These are phyloP conservation scores for Fistulinella prunicolor DNA, from an alignment of 768 basidiomycete genomes.

Conservation along the genomic window DNA sequence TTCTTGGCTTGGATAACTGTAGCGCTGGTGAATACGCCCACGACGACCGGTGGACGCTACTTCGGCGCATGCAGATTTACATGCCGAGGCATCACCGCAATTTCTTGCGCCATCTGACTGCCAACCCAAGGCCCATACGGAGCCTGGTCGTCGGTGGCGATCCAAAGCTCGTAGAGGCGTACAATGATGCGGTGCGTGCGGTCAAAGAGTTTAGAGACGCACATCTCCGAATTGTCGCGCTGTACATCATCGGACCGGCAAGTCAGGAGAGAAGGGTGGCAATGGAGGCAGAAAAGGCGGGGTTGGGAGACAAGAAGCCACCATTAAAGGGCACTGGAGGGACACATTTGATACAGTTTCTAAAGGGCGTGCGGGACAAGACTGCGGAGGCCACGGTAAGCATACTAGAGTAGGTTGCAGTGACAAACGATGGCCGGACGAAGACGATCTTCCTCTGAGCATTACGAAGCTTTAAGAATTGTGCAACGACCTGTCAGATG, in stretches of 20 bases:
- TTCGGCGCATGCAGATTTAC: constrained; percentile 73
- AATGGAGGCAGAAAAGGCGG: constrained; percentile 5
- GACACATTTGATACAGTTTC: constrained; percentile 70
- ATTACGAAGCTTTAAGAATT: too few species aligned
- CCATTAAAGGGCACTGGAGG: constrained; percentile 74
- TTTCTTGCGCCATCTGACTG: constrained; percentile 67
- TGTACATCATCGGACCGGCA: constrained; percentile 77
- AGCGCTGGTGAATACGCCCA: constrained; percentile 19
- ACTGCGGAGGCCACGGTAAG: constrained; percentile 51
- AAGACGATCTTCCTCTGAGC: too few species aligned
- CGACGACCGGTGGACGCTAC: constrained; percentile 40
- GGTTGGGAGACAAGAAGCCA: constrained; percentile 20
- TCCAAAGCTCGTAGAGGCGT: constrained; percentile 45
- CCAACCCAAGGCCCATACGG: constrained; percentile 60
- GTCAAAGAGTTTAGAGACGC: constrained; percentile 73
- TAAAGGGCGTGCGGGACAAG: constrained; percentile 68
- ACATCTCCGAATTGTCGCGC: constrained; percentile 70
- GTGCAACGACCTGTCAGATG: too few species aligned
- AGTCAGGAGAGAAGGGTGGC: constrained; percentile 13
- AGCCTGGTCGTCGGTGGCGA: constrained; percentile 41
- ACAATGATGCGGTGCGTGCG: constrained; percentile 60
- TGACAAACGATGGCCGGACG: too few species aligned
- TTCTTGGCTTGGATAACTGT: constrained; percentile 61
- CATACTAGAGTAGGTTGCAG: too few species aligned
- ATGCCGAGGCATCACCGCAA: constrained; percentile 81